These are phyloP conservation scores for Phaeophleospora eucalypticola DNA, from an alignment of 2,329 filamentous ascomycete species.

Conservation along the genomic window DNA sequence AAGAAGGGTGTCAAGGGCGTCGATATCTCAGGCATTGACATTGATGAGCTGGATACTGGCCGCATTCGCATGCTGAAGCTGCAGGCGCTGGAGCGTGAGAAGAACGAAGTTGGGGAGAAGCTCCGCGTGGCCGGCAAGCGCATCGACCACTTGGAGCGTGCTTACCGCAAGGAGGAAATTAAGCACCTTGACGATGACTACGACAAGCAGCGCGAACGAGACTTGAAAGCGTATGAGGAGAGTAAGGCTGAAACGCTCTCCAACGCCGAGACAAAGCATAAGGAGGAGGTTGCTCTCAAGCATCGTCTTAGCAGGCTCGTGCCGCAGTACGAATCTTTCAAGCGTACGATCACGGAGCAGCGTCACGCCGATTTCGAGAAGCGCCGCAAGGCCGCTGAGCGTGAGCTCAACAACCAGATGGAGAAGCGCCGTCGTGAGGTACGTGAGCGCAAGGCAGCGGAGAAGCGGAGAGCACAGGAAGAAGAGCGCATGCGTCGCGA, in stretches of 20 bases:
- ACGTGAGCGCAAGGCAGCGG: conserved; percentile 74
- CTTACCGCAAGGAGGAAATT: conserved; percentile 89
- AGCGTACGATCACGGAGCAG: conserved; percentile 74
- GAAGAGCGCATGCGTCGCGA: conserved; percentile 73
- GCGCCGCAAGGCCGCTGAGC: conserved; percentile 83
- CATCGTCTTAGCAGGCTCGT: conserved; percentile 83
- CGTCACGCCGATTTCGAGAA: conserved; percentile 95
- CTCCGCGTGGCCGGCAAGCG: conserved; percentile 90
- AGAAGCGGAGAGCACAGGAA: conserved; percentile 81
- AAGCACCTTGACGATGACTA: conserved; percentile 90
- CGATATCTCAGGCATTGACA: conserved; percentile 83
- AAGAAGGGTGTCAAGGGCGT: conserved; percentile 82
- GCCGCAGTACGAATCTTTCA: conserved; percentile 78
- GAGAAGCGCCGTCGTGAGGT: conserved; percentile 81
- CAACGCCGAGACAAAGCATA: conserved; percentile 83
- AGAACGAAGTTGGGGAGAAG: conserved; percentile 90
- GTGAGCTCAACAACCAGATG: conserved; percentile 90
- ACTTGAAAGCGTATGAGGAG: conserved; percentile 75
- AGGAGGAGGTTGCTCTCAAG: conserved; percentile 88
- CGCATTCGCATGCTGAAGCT: conserved; percentile 92
- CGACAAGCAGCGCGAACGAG: conserved; percentile 71
- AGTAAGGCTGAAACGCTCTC: conserved; percentile 72
- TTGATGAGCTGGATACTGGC: conserved; percentile 56
- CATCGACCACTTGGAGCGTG: conserved; percentile 94
- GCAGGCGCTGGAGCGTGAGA: conserved; percentile 92